Evolutionary conservation across 2,329 filamentous ascomycete genomes (phyloP).

Genomic region (Exophiala xenobiotica): DNA sequence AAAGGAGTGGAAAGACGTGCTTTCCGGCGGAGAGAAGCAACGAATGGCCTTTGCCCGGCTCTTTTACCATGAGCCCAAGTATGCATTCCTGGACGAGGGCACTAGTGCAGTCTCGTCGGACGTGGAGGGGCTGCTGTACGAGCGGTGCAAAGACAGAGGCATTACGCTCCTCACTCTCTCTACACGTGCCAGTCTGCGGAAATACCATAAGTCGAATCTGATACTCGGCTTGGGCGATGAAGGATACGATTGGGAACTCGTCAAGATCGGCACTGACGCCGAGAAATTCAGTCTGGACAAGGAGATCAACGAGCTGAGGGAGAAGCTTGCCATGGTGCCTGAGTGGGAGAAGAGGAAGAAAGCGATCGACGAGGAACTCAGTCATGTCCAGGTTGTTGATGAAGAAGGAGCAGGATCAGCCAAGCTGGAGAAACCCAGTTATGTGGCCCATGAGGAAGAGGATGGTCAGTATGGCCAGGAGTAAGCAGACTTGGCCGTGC

Average conservation of each 20-base stretch:
- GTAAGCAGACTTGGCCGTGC: too few relatives aligned
- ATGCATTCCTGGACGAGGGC: slow-evolving; percentile 92
- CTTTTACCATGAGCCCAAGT: slow-evolving; percentile 91
- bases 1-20: slow-evolving; percentile 97
- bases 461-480: too few relatives aligned
- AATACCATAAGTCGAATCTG: slow-evolving; percentile 91
- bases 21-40: slow-evolving; percentile 98
- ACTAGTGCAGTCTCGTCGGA: slow-evolving; percentile 93
- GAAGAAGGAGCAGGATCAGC: slow-evolving; percentile 1
- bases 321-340: slow-evolving; percentile 76
- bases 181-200: slow-evolving; percentile 88
- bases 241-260: slow-evolving; percentile 87
- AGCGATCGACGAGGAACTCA: slow-evolving; percentile 81
- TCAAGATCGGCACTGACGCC: slow-evolving; percentile 86
- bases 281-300: slow-evolving; percentile 93
- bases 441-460: too few relatives aligned
- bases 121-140: slow-evolving; percentile 90
- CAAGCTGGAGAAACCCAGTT: slow-evolving; percentile 4
- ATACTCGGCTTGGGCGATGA: slow-evolving; percentile 76
- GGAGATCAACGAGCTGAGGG: slow-evolving; percentile 80
- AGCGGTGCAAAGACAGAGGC: slow-evolving; percentile 85
- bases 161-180: slow-evolving; percentile 97
- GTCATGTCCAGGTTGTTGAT: slow-evolving; percentile 56
- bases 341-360: slow-evolving; percentile 74
- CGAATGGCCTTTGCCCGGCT: slow-evolving; percentile 86